phyloP scores from a whole-genome alignment of 345 rosid genomes.

The Acer saccharum region DNA sequence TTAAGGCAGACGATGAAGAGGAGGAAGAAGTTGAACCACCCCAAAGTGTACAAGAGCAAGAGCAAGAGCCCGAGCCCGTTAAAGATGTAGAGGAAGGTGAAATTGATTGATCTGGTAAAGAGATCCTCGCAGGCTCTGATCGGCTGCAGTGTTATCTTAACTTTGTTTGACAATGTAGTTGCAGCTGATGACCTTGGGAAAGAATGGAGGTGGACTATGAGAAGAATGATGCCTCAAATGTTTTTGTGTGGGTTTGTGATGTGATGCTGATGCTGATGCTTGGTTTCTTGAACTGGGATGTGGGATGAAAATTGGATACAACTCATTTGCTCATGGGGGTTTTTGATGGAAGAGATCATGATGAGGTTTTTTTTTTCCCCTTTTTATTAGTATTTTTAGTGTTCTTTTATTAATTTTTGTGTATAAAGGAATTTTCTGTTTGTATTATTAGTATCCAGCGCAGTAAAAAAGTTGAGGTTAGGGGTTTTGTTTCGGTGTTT shows the following conservation, averaged over 20 bases:
- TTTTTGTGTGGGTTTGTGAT: background rate
- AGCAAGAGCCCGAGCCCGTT: constrained; percentile 16
- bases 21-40: constrained; percentile 66
- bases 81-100: constrained; percentile 63
- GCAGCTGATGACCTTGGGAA: background rate
- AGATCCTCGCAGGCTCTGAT: background rate
- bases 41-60: constrained; percentile 23
- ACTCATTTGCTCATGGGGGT: background rate
- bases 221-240: background rate
- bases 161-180: background rate
- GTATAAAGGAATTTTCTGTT: constrained; percentile 3
- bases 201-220: background rate
- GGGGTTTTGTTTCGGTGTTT: background rate
- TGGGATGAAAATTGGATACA: background rate
- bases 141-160: background rate
- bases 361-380: background rate
- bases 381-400: background rate
- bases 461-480: constrained; percentile 10
- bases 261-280: background rate
- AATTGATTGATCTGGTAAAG: constrained; percentile 40
- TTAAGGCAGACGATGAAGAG: constrained; percentile 66
- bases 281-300: background rate
- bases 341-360: background rate
- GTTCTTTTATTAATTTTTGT: background rate
- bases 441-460: background rate